Conservation (phyloP, 2,329 filamentous ascomycete genomes). For the Colletotrichum acutatum region DNA sequence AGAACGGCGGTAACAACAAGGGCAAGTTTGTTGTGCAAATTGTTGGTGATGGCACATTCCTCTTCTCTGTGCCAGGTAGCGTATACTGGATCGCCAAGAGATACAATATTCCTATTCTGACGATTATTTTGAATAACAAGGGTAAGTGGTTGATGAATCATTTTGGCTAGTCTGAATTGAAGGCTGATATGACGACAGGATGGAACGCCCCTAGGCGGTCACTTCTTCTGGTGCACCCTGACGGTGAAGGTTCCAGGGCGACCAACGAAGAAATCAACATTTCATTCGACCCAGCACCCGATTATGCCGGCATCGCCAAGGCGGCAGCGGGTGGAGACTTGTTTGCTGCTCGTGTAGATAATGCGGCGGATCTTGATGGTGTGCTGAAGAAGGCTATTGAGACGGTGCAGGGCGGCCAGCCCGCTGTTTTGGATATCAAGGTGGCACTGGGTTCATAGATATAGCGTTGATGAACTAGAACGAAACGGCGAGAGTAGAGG, state of each 20-base stretch:
- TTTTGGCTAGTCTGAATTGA: background rate
- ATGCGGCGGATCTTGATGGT: slow-evolving; percentile 56
- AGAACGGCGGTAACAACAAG: slow-evolving; percentile 53
- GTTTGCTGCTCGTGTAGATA: slow-evolving; percentile 59
- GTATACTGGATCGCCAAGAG: slow-evolving; percentile 67
- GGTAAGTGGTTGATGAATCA: slow-evolving; percentile 47
- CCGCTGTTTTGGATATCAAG: slow-evolving; percentile 65
- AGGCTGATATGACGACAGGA: slow-evolving; percentile 39
- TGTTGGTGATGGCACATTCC: slow-evolving; percentile 67
- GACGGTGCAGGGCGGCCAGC: slow-evolving; percentile 60
- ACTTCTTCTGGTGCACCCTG: slow-evolving; percentile 55
- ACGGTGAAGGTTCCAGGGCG: slow-evolving; percentile 52
- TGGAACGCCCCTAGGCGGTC: slow-evolving; percentile 58
- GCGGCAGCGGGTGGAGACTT: slow-evolving; percentile 56
- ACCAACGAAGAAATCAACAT: slow-evolving; percentile 60
- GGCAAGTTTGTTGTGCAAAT: slow-evolving; percentile 63
- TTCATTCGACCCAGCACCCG: slow-evolving; percentile 55
- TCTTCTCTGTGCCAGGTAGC: slow-evolving; percentile 65
- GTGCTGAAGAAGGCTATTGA: slow-evolving; percentile 62
- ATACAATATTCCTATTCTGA: slow-evolving; percentile 65
- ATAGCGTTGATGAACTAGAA: background rate
- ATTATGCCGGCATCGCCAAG: slow-evolving; percentile 48
- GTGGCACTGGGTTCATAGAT: slow-evolving; percentile 56
- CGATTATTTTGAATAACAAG: slow-evolving; percentile 67
- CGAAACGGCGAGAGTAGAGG: too few species aligned